These are phyloP conservation scores for Pichia terricola DNA, from an alignment of 1,139 yeast species.

Conservation along the genomic window DNA sequence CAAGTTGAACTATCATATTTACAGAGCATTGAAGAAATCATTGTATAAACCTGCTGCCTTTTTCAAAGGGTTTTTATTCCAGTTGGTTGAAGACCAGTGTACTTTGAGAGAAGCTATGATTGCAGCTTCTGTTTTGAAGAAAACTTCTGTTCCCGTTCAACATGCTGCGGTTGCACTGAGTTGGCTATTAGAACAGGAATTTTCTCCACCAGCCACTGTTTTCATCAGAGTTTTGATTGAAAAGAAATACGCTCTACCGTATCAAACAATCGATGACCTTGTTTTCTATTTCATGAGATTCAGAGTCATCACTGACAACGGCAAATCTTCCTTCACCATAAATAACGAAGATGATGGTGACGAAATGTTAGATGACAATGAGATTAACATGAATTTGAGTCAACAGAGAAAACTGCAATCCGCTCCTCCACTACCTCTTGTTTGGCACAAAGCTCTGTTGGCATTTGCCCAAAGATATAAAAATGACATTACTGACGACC, in stretches of 20 bases:
- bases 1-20: conserved; percentile 77
- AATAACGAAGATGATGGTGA: conserved; percentile 21
- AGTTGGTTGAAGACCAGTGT: conserved; percentile 76
- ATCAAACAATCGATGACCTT: conserved; percentile 87
- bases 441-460: conserved; percentile 94
- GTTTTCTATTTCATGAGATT: conserved; percentile 95
- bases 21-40: conserved; percentile 84
- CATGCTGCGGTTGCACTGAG: conserved; percentile 95
- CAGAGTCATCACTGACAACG: conserved; percentile 41
- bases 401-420: conserved; percentile 24
- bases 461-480: conserved; percentile 94
- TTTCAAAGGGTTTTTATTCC: conserved; percentile 90
- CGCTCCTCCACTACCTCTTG: conserved; percentile 76
- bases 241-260: conserved; percentile 93
- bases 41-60: conserved; percentile 96
- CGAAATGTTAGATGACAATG: conserved; percentile 23
- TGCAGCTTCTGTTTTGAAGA: conserved; percentile 83
- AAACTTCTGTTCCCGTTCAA: conserved; percentile 85
- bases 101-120: conserved; percentile 90
- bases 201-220: conserved; percentile 80
- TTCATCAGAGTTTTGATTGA: conserved; percentile 84
- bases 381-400: conserved; percentile 25
- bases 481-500: conserved; percentile 95
- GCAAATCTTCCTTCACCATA: conserved; percentile 6
- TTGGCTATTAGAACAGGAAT: conserved; percentile 74